These are phyloP conservation scores for Boletus coccyginus DNA, from an alignment of 768 basidiomycete genomes.

Conservation along the genomic window DNA sequence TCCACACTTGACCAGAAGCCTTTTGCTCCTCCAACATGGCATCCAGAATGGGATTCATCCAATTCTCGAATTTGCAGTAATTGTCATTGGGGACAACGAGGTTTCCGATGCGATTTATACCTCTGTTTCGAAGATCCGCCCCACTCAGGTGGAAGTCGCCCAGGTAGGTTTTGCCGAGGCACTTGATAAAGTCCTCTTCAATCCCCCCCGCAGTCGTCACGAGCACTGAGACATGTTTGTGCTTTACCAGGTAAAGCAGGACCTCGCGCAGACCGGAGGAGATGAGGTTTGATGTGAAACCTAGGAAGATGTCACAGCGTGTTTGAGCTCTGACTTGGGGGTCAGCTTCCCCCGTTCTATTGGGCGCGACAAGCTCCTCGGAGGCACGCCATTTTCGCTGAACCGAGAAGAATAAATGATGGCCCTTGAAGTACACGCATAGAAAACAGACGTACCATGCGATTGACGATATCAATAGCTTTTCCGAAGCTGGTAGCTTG, in stretches of 20 bases:
- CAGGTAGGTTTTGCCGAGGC: neutral
- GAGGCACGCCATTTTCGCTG: neutral
- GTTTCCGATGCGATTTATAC: neutral
- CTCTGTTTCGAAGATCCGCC: neutral
- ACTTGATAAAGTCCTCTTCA: neutral
- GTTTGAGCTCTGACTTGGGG: neutral
- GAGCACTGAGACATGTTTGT: neutral
- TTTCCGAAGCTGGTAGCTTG: slow-evolving; percentile 1
- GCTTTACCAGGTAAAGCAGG: neutral
- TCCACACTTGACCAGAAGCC: neutral
- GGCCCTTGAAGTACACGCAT: no score
- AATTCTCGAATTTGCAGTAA: neutral
- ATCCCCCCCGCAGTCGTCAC: neutral
- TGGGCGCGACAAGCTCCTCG: neutral
- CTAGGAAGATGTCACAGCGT: neutral
- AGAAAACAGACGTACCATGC: neutral
- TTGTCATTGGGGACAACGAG: neutral
- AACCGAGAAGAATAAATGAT: neutral
- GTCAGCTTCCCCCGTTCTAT: neutral
- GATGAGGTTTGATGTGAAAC: neutral
- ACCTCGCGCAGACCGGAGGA: neutral
- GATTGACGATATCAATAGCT: neutral
- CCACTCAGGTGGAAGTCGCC: neutral
- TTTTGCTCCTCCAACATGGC: neutral
- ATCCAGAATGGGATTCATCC: neutral